Evolutionary conservation across 495 filamentous ascomycete species (phyloP).

Genomic region (Neurospora discreta): DNA sequence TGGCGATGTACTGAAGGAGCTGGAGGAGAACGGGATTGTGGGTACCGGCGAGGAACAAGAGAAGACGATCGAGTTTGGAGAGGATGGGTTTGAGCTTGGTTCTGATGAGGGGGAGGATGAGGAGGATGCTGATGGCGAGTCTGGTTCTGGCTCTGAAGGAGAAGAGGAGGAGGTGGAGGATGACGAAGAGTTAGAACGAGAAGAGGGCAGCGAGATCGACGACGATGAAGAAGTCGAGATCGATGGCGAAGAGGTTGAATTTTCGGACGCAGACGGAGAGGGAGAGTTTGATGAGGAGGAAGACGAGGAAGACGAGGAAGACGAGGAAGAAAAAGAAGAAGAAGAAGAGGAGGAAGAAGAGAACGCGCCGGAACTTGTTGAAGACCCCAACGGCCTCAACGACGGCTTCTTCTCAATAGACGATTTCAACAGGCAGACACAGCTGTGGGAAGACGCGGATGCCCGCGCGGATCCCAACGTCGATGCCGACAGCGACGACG

Average conservation of each 20-base stretch:
- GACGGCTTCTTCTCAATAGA: constrained; percentile 98
- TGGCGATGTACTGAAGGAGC: constrained; percentile 36
- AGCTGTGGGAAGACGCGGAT: constrained; percentile 78
- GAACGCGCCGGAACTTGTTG: constrained; percentile 30
- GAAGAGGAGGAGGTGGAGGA: constrained; percentile 24
- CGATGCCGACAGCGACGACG: constrained; percentile 56
- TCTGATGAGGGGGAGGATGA: constrained; percentile 24
- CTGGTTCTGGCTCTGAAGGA: constrained; percentile 9
- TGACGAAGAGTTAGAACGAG: constrained; percentile 29
- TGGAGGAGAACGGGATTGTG: constrained; percentile 29
- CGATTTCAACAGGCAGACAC: constrained; percentile 88
- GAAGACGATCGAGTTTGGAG: constrained; percentile 28
- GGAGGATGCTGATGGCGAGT: constrained; percentile 5
- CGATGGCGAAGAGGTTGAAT: constrained; percentile 7
- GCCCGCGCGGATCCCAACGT: constrained; percentile 49
- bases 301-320: constrained; percentile 19
- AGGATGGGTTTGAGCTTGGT: constrained; percentile 38
- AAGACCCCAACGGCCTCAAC: constrained; percentile 55
- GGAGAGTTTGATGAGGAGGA: constrained; percentile 17
- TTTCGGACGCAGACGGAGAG: constrained; percentile 7
- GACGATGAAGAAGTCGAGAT: constrained; percentile 32
- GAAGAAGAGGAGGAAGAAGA: constrained; percentile 24
- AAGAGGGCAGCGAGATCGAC: constrained; percentile 25
- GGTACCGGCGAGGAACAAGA: constrained; percentile 9
- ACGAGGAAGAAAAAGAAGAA: constrained; percentile 4